A percentile compares a stretch with the other conserved stretches of the same genome.
phyloP scores from a whole-genome alignment of 352 stramenopile species.

The Pythium dissimile region DNA sequence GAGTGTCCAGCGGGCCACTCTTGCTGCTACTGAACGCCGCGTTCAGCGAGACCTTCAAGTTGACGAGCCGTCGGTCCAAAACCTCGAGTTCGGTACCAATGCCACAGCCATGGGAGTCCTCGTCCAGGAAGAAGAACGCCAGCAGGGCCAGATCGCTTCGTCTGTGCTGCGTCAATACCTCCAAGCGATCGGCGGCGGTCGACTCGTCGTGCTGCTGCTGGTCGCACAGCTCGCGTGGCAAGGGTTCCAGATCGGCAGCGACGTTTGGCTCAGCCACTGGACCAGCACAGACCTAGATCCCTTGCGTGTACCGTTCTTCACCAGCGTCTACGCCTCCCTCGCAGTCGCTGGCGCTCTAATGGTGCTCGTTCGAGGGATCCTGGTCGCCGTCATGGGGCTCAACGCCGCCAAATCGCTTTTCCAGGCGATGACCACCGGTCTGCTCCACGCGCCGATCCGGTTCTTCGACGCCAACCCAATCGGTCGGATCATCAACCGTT shows the following conservation, averaged over 20 bases:
- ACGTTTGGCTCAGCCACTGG: slow-evolving; percentile 25
- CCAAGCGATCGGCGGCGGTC: not conserved
- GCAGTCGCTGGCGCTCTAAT: slow-evolving; percentile 14
- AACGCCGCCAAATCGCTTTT: slow-evolving; percentile 8
- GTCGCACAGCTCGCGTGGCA: slow-evolving; percentile 22
- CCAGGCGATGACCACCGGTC: slow-evolving; percentile 4
- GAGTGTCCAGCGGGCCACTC: not conserved
- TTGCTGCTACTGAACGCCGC: not conserved
- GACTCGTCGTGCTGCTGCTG: not conserved
- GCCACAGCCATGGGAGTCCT: slow-evolving; percentile 20
- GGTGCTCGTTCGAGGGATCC: slow-evolving; percentile 1
- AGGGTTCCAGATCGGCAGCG: slow-evolving; percentile 26
- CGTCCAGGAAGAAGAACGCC: not conserved
- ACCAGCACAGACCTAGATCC: not conserved
- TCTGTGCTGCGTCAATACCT: not conserved
- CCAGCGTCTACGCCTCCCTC: slow-evolving; percentile 2
- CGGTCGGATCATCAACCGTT: slow-evolving; percentile 32
- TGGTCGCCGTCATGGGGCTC: slow-evolving; percentile 6
- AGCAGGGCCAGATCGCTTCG: slow-evolving; percentile 2
- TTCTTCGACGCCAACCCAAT: slow-evolving; percentile 34
- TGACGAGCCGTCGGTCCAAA: no score
- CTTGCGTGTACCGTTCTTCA: not conserved
- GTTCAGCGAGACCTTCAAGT: no score
- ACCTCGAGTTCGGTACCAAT: slow-evolving; percentile 14
- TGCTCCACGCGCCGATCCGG: slow-evolving; percentile 24